Conservation (phyloP, 2,329 filamentous ascomycete genomes). For the Curvularia lunata region DNA sequence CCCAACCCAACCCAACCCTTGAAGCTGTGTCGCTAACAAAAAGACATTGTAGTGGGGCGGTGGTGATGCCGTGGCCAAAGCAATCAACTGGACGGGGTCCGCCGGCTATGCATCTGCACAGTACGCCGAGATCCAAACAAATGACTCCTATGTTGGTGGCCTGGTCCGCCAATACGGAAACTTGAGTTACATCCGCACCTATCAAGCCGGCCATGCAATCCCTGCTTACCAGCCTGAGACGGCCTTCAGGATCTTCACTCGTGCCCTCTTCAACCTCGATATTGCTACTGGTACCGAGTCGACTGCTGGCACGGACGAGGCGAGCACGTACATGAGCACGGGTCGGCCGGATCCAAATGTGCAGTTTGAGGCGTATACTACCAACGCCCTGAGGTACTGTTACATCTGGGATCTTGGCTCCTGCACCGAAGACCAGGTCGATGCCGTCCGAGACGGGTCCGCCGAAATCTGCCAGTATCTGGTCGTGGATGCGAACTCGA, state of each 20-base stretch:
- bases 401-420: conserved; percentile 25
- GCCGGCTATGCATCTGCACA: conserved; percentile 34
- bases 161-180: conserved; percentile 52
- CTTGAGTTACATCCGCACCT: conserved; percentile 49
- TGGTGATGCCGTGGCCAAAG: conserved; percentile 48
- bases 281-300: conserved; percentile 53
- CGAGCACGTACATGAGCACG: conserved; percentile 19
- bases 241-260: conserved; percentile 58
- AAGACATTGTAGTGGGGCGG: conserved; percentile 47
- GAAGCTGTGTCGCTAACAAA: neutral
- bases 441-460: conserved; percentile 19
- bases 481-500: conserved; percentile 30
- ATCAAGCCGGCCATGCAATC: conserved; percentile 51
- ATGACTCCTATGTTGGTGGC: conserved; percentile 49
- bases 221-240: conserved; percentile 55
- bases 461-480: conserved; percentile 27
- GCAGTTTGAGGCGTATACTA: conserved; percentile 15
- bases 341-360: conserved; percentile 23
- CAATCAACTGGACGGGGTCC: conserved; percentile 47
- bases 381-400: conserved; percentile 20
- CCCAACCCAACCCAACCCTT: too few relatives aligned
- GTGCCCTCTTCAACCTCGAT: conserved; percentile 53
- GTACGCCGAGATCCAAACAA: conserved; percentile 46
- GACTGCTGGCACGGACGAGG: conserved; percentile 8
- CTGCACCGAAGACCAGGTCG: conserved; percentile 24